Conservation (phyloP, 768 basidiomycete species). For the Mycena leptocephala region DNA sequence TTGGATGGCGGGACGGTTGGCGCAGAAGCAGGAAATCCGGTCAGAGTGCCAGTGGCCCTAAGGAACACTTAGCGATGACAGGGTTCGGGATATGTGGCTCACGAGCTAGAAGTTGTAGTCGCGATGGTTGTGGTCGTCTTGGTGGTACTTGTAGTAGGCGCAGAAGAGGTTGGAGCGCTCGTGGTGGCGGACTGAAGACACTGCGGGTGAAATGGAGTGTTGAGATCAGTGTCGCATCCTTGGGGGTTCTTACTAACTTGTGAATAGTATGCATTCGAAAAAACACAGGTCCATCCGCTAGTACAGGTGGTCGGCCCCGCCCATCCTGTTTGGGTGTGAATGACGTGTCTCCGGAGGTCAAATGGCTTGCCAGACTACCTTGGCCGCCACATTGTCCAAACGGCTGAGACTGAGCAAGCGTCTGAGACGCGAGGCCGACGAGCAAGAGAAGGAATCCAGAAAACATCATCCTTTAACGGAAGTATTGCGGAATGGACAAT, state of each 20-base stretch:
- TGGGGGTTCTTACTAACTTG: no score
- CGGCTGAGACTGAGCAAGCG: constrained; percentile 34
- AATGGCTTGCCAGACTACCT: constrained; percentile 9
- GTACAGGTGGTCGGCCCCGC: constrained; percentile 52
- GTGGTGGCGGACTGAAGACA: constrained; percentile 43
- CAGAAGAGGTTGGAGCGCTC: neutral
- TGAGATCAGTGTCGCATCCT: no score
- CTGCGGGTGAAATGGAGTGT: no score
- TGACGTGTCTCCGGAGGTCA: neutral
- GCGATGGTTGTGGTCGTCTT: constrained; percentile 25
- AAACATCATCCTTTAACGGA: neutral
- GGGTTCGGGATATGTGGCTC: neutral
- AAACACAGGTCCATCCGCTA: constrained; percentile 52
- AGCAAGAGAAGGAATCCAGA: neutral
- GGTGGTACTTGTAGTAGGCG: constrained; percentile 34
- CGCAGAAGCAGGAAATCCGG: constrained; percentile 51
- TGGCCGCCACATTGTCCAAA: constrained; percentile 53
- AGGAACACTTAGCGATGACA: neutral
- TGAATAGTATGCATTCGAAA: constrained; percentile 55
- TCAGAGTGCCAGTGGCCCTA: constrained; percentile 39
- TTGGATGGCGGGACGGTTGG: constrained; percentile 60
- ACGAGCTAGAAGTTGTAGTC: neutral
- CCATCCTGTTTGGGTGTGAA: constrained; percentile 36
- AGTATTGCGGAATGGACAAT: neutral
- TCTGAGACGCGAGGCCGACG: neutral